Evolutionary conservation across 768 basidiomycete genomes (phyloP), one percentile per base, ranked within the genome.

Genomic region (Hortiboletus flavorubellus): DNA sequence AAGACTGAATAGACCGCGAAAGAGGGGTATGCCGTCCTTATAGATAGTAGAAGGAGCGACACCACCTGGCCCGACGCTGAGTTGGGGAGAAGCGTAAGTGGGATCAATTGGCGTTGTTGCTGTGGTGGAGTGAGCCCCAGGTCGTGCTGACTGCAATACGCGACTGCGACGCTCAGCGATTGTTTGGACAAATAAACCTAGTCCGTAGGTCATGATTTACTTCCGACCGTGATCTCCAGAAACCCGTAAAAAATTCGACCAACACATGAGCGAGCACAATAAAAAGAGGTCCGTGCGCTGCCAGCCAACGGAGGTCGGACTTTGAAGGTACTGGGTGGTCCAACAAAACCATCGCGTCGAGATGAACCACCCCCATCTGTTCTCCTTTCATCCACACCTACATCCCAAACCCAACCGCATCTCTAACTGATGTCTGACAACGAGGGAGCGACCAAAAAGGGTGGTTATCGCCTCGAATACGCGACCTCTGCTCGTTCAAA

Each of bases 11-110:
- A 93, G 7, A 65, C 87, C 88, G 47, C 91, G 80, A 74, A 92
- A 93, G 18, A 91, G 78, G 33, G 87, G 80, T 63, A 93, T 92
- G 35, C 86, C 84, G 62, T 91, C 85, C 70, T 93, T 93, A 79
- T 93, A 93, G 51, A 91, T 85, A 12, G 86, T 87, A 0, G 90
- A 79, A 35, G 86, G 82, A 14, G 84, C 81, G 38, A 87, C 76
- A 55, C 87, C 85, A 46, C 70, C 61, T 41, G 55, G 60, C 51
- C 66, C 67, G 43, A 67, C 63, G 45, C 67, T 61, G 12, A 59
- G 51, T n/a, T 59, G 58, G 10, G 53, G 21, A 40, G 51, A 51
- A 42, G 39, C 54, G 56, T 47, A 56, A 46, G 29, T 58, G 46
- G 54, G 72, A 23, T 49, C 39, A 2, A 31, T 18, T 5, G 18